Percentiles rank a stretch among this genome's conserved stretches.
Conservation (phyloP, 257 asterid species). For the Salvia splendens region DNA sequence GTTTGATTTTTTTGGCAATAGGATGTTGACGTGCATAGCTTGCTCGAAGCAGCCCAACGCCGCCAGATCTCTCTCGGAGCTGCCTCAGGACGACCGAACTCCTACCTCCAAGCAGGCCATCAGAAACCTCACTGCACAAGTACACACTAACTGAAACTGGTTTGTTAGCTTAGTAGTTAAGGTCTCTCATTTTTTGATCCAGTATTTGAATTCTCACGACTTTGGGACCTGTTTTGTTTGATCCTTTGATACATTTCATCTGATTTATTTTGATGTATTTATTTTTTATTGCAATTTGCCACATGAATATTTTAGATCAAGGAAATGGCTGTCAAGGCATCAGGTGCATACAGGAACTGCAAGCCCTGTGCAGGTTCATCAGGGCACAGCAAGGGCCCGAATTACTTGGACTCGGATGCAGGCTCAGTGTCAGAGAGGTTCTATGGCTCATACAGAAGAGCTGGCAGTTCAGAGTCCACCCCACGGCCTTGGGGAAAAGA, state of each 20-base stretch:
- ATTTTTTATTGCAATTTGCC: background rate
- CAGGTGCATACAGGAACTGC: conserved; percentile 86
- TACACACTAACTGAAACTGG: background rate
- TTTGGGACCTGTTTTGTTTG: background rate
- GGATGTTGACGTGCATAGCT: conserved; percentile 92
- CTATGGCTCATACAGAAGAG: conserved; percentile 68
- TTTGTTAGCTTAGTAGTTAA: background rate
- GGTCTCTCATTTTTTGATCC: background rate
- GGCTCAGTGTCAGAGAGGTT: conserved; percentile 65
- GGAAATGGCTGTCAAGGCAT: conserved; percentile 90
- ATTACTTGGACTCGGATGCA: conserved; percentile 56
- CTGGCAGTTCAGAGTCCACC: conserved; percentile 58
- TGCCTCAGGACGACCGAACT: conserved; percentile 53
- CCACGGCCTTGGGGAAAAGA: conserved; percentile 65
- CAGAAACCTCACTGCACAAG: conserved; percentile 81
- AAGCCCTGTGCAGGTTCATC: conserved; percentile 81
- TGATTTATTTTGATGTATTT: background rate
- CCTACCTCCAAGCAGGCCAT: conserved; percentile 65
- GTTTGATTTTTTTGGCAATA: conserved; percentile 27
- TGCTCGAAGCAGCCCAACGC: conserved; percentile 70
- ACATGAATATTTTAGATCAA: conserved; percentile 55
- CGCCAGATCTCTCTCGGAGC: conserved; percentile 67
- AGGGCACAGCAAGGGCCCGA: conserved; percentile 36
- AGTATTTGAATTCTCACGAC: background rate
- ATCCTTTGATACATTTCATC: background rate